These are phyloP conservation scores for Vanrija sp. DNA, from an alignment of 1,284 basidiomycete genomes.

Conservation along the genomic window DNA sequence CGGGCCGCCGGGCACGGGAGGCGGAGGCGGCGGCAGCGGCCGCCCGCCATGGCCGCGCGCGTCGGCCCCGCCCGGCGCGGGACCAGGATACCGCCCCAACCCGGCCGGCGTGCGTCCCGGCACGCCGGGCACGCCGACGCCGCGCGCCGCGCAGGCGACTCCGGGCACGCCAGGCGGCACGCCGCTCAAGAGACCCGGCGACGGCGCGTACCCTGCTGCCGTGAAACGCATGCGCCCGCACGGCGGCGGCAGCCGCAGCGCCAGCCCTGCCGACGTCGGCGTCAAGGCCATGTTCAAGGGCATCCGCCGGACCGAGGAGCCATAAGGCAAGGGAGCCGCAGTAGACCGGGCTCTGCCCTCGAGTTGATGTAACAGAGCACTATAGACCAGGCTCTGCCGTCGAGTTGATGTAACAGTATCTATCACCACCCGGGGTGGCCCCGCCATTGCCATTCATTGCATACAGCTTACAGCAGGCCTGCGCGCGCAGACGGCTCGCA, in stretches of 20 bases:
- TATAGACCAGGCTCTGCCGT: too few species aligned
- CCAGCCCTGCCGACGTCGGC: constrained; percentile 15
- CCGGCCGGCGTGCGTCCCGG: not conserved
- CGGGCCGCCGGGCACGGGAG: not conserved
- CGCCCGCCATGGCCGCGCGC: constrained; percentile 14
- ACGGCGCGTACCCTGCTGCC: not conserved
- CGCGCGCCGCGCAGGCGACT: not conserved
- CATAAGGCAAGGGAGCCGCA: not conserved
- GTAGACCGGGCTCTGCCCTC: too few species aligned
- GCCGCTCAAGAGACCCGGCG: constrained; percentile 7
- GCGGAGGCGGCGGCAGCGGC: not conserved
- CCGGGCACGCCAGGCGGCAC: not conserved
- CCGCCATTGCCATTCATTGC: too few species aligned
- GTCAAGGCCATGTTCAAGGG: constrained; percentile 20
- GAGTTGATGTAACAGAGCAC: too few species aligned
- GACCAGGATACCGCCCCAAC: not conserved
- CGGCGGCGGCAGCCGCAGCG: constrained; percentile 11
- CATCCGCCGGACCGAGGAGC: constrained; percentile 2
- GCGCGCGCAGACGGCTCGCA: too few species aligned
- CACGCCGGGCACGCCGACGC: constrained; percentile 9
- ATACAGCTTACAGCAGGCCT: too few species aligned
- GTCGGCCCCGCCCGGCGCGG: constrained; percentile 9
- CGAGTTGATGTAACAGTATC: too few species aligned
- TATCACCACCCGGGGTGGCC: too few species aligned
- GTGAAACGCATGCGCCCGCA: constrained; percentile 10